A percentile compares a stretch with the other conserved stretches of the same genome.
Conservation (phyloP, 371 early-diverging fungal genomes). For the Astathelohania contejeani region DNA sequence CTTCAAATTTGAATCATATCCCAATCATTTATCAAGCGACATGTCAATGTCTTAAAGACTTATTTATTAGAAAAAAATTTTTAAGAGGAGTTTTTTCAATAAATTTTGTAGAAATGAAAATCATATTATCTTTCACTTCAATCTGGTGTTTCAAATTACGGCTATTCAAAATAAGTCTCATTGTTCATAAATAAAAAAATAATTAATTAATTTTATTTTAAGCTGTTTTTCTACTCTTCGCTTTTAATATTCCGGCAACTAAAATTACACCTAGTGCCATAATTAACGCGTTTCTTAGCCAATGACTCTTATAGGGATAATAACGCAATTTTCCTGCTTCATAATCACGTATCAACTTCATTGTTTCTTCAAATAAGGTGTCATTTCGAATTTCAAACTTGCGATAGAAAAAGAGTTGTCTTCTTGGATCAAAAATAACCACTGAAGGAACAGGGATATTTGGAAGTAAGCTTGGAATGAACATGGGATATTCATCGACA, state of each 20-base stretch:
- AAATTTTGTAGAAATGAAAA: no score
- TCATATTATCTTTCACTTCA: no score
- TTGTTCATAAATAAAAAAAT: no score
- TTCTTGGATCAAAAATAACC: slow-evolving; percentile 50
- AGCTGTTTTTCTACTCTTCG: no score
- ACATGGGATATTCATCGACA: slow-evolving; percentile 46
- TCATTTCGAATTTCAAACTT: slow-evolving; percentile 18
- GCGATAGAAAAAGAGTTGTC: slow-evolving; percentile 41
- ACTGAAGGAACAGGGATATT: slow-evolving; percentile 33
- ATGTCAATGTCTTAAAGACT: no score
- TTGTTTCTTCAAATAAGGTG: slow-evolving; percentile 21
- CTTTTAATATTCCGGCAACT: not conserved
- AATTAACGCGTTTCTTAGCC: not conserved
- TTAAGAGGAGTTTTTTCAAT: no score
- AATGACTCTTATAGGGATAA: slow-evolving; percentile 15
- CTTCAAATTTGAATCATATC: no score
- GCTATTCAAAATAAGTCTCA: no score
- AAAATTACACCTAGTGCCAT: not conserved
- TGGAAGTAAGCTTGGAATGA: slow-evolving; percentile 45
- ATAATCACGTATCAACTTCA: slow-evolving; percentile 10
- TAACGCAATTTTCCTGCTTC: slow-evolving; percentile 1
- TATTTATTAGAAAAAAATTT: no score
- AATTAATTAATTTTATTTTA: no score
- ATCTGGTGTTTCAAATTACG: no score
- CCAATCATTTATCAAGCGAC: no score